Evolutionary conservation across 1,284 basidiomycete species (phyloP), one percentile per base, ranked within the genome.

Genomic region (Trichosporon sp.): DNA sequence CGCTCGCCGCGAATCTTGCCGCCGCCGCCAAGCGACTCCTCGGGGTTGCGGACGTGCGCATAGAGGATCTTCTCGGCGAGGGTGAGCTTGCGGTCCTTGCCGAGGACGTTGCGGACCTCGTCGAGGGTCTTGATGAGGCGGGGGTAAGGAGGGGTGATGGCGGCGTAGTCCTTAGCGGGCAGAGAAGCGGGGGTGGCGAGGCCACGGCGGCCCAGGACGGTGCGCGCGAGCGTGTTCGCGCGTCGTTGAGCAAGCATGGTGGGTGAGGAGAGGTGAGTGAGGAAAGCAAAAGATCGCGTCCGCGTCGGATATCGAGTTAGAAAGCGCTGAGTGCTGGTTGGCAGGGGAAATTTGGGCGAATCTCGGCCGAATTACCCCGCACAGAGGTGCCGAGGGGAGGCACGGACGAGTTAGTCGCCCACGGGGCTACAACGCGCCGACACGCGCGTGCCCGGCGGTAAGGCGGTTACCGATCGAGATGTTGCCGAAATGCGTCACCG

Each of bases 11-110:
- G 87, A 53, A 94, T 87, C 69, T 84, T 83, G 25, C 89, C 88
- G 64, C 88, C 88, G 65, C 87, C 86, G 21, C 87, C 87, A 35
- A 97, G 84, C 68, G 86, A 89, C 69, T 86, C 85, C 73, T 90
- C 88, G 8, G 94, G 93, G 74, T 95, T 89, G 74, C 89, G 84
- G 66, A 99, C 85, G 84, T 99, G 97, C 76, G 93, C 91, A 84
- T 98, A 99, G 60, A 99, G 87, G 64, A 99, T 97, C 87, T 99
- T 99, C 85, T 99, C 97, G 29, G 96, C 92, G 18, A 99, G 87
- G 1, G 95, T 95, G 70, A 99, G 85, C 75, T 83, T 84, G 68
- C 68, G 75, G 42, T 76, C 77, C 64, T 70, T 71, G 21, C 92
- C 92, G 75, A 98, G 86, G 65, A 92, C 84, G 65, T 86, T 81